phyloP scores from a whole-genome alignment of 75 land plant genomes.

The Cryptomeria japonica region DNA sequence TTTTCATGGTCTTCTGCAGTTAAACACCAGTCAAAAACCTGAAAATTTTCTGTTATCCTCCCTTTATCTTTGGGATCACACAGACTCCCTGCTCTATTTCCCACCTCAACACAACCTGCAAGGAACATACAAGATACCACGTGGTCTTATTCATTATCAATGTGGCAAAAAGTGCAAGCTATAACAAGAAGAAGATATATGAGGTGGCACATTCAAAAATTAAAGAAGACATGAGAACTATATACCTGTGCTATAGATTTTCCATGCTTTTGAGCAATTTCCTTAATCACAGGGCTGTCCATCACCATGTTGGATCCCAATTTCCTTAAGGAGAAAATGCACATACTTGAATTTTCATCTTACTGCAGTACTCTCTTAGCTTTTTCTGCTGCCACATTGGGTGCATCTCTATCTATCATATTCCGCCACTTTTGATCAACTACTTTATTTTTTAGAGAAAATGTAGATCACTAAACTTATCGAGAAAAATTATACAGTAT shows the following conservation, averaged over 20 bases:
- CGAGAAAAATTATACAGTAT: not conserved
- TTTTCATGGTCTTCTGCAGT: conserved; percentile 26
- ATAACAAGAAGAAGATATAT: too few relatives aligned
- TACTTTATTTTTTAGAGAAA: not conserved
- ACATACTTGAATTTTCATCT: conserved; percentile 35
- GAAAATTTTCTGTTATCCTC: conserved; percentile 33
- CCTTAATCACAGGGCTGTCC: conserved; percentile 20
- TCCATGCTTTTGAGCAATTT: conserved; percentile 41
- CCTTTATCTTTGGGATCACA: conserved; percentile 19
- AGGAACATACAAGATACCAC: not conserved
- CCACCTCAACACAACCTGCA: conserved; percentile 36
- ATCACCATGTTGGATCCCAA: conserved; percentile 36
- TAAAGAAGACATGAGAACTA: not conserved
- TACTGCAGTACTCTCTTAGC: conserved; percentile 40
- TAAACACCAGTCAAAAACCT: conserved; percentile 32
- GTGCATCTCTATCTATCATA: conserved; percentile 39
- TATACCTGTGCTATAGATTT: conserved; percentile 48
- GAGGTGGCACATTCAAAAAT: not conserved
- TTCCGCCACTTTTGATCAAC: not conserved
- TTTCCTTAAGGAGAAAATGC: conserved; percentile 51
- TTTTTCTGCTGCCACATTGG: conserved; percentile 47
- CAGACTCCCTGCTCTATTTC: conserved; percentile 20
- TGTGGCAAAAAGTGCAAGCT: not conserved
- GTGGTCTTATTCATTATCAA: too few relatives aligned
- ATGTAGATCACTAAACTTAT: not conserved